phyloP scores from a whole-genome alignment of 148 eudicot genomes.

The Rhododendron vialii region DNA sequence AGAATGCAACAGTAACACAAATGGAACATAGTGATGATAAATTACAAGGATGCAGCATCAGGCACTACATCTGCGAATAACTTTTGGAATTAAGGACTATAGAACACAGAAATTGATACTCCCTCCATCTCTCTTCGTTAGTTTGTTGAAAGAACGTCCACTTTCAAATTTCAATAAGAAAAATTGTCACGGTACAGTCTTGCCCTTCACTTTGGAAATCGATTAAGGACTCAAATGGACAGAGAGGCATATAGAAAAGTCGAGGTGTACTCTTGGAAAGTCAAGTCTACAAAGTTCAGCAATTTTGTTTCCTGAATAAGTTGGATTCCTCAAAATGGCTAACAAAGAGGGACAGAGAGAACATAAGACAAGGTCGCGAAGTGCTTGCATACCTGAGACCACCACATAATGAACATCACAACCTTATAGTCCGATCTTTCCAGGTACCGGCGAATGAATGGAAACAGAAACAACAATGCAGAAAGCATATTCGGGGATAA shows the following conservation, averaged over 20 bases:
- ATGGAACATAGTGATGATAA: neutral
- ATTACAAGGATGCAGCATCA: neutral
- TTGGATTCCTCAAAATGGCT: neutral
- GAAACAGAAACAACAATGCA: conserved; percentile 49
- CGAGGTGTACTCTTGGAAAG: neutral
- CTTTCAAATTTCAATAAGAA: neutral
- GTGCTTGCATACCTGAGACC: conserved; percentile 56
- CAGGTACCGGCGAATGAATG: conserved; percentile 49
- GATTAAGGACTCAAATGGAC: neutral
- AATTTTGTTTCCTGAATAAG: neutral
- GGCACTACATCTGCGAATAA: neutral
- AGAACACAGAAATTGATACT: neutral
- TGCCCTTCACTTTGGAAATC: neutral
- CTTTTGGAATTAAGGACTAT: neutral
- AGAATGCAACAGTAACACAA: neutral
- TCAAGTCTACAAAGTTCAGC: neutral
- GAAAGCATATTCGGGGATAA: conserved; percentile 64
- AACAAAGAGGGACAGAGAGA: neutral
- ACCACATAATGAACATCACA: conserved; percentile 63
- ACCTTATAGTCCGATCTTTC: conserved; percentile 56
- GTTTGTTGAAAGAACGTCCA: neutral
- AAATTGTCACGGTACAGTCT: neutral
- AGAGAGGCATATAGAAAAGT: neutral
- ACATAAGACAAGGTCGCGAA: neutral
- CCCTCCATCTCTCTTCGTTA: neutral